phyloP scores from a whole-genome alignment of 768 basidiomycete genomes.

The Imleria badia region DNA sequence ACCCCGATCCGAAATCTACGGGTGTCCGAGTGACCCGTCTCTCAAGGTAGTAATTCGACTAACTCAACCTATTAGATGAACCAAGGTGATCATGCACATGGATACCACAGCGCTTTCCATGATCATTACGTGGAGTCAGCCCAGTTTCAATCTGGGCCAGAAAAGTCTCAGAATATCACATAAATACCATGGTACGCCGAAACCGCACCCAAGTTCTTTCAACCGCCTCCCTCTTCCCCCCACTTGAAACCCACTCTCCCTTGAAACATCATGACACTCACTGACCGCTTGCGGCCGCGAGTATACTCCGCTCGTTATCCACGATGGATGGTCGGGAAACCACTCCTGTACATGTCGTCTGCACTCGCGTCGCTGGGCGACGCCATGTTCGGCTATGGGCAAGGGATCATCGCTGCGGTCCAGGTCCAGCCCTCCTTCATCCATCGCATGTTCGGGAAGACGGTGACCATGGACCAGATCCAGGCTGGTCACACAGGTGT shows the following conservation, averaged over 20 bases:
- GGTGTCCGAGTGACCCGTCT: too few species aligned
- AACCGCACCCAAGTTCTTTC: background rate
- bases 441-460: constrained; percentile 44
- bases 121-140: background rate
- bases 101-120: background rate
- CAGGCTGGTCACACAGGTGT: constrained; percentile 44
- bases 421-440: constrained; percentile 56
- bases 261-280: constrained; percentile 22
- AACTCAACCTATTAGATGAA: too few species aligned
- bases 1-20: background rate
- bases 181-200: constrained; percentile 20
- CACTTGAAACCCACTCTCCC: constrained; percentile 4
- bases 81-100: background rate
- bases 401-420: constrained; percentile 50
- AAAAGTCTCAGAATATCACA: constrained; percentile 19
- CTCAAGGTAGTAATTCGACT: background rate
- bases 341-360: constrained; percentile 49
- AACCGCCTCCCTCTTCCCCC: background rate
- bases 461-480: constrained; percentile 45
- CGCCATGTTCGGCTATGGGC: constrained; percentile 56
- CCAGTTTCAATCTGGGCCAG: constrained; percentile 21
- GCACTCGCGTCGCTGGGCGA: constrained; percentile 56
- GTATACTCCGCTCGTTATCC: constrained; percentile 49
- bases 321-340: constrained; percentile 50
- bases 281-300: constrained; percentile 34